These are phyloP conservation scores for Polyporus tsugae DNA, from an alignment of 1,284 basidiomycete genomes.

Conservation along the genomic window DNA sequence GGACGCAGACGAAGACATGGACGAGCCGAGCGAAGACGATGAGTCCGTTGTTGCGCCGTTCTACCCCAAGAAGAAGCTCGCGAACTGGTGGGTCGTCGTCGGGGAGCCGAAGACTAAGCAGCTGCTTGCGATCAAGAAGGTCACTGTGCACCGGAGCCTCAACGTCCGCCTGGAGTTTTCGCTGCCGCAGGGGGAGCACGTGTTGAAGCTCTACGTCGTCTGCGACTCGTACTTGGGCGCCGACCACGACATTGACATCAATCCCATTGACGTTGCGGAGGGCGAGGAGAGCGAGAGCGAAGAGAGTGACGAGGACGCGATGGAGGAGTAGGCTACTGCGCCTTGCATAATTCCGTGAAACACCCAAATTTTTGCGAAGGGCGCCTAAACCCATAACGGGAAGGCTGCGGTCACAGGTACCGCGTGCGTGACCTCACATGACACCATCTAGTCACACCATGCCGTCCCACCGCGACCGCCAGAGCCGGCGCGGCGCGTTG, in stretches of 20 bases:
- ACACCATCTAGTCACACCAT: too few species aligned
- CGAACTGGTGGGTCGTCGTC: slow-evolving; percentile 97
- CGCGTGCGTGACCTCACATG: too few species aligned
- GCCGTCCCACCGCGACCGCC: too few species aligned
- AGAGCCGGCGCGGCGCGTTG: too few species aligned
- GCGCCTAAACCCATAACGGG: too few species aligned
- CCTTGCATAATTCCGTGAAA: too few species aligned
- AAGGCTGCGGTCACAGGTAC: too few species aligned
- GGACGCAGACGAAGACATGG: slow-evolving; percentile 88
- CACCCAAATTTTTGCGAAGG: too few species aligned
- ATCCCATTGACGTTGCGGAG: slow-evolving; percentile 84
- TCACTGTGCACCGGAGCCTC: slow-evolving; percentile 86
- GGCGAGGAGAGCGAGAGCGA: slow-evolving; percentile 86
- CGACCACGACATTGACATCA: slow-evolving; percentile 88
- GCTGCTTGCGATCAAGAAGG: slow-evolving; percentile 93
- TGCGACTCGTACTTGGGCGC: slow-evolving; percentile 93
- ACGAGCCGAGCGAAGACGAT: slow-evolving; percentile 59
- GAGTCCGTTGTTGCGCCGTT: slow-evolving; percentile 90
- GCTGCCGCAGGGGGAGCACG: slow-evolving; percentile 83
- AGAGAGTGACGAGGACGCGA: slow-evolving; percentile 56
- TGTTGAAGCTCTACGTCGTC: slow-evolving; percentile 90
- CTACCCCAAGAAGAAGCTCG: slow-evolving; percentile 91
- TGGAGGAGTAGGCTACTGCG: slow-evolving; percentile 48
- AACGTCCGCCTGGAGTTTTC: slow-evolving; percentile 90
- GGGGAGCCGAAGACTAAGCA: slow-evolving; percentile 81